A percentile compares a stretch with the other conserved stretches of the same genome.
Evolutionary conservation across 108 stramenopile species (phyloP).

Genomic region (Cyclotella atomus): DNA sequence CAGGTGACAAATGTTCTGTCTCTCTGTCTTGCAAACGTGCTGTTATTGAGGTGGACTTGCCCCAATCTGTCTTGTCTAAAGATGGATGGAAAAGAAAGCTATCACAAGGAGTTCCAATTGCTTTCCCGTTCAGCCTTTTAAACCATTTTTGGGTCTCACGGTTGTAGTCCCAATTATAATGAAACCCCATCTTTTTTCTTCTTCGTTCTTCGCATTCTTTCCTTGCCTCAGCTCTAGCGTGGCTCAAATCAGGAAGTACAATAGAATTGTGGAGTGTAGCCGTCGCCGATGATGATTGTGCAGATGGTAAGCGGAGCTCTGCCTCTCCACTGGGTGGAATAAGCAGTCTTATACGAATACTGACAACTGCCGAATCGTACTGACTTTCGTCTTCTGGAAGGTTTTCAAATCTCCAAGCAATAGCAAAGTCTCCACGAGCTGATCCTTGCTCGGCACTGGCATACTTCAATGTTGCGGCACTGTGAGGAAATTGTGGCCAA

Average conservation of each 20-base stretch:
- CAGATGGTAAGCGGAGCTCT: slow-evolving; percentile 22
- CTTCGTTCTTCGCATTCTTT: slow-evolving; percentile 16
- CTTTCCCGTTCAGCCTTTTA: slow-evolving; percentile 16
- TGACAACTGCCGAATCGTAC: slow-evolving; percentile 36
- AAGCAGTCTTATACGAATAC: slow-evolving; percentile 26
- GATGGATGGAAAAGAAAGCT: slow-evolving; percentile 10
- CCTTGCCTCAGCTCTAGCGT: slow-evolving; percentile 10
- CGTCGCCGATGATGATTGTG: slow-evolving; percentile 11
- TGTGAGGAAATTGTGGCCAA: slow-evolving; percentile 42
- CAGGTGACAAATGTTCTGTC: neutral
- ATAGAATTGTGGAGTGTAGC: slow-evolving; percentile 6
- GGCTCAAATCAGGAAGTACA: neutral
- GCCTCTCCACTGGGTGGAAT: slow-evolving; percentile 34
- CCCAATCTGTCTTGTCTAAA: slow-evolving; percentile 3
- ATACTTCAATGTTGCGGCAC: slow-evolving; percentile 29
- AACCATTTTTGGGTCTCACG: slow-evolving; percentile 24
- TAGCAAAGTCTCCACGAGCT: slow-evolving; percentile 29
- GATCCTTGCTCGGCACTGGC: slow-evolving; percentile 36
- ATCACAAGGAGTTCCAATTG: slow-evolving; percentile 35
- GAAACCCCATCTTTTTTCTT: slow-evolving; percentile 28
- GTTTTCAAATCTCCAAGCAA: slow-evolving; percentile 46
- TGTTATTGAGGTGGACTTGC: neutral
- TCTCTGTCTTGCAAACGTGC: neutral
- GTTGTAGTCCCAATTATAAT: slow-evolving; percentile 44
- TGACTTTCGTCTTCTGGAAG: slow-evolving; percentile 19